Percentiles rank a stretch among this genome's conserved stretches.
phyloP scores from a whole-genome alignment of 2,329 filamentous ascomycete species.

The Verticillium zaregamsianum region DNA sequence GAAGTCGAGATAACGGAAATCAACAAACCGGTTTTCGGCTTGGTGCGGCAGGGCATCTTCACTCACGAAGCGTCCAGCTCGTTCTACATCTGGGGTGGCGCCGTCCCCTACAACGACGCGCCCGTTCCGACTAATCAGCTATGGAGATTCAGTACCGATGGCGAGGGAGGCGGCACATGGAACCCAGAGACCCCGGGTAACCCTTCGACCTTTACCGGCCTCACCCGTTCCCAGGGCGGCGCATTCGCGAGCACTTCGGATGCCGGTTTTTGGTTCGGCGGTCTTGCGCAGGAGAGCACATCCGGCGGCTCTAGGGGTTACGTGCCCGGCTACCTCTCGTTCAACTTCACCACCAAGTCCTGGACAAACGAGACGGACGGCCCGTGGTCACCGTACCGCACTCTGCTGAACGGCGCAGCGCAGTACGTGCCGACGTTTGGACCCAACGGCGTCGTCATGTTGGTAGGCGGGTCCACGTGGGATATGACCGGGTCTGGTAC shows the following conservation, averaged over 20 bases:
- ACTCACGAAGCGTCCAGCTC: conserved; percentile 19
- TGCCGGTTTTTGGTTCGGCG: conserved; percentile 27
- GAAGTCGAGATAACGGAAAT: conserved; percentile 23
- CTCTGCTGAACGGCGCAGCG: conserved; percentile 22
- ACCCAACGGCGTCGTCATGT: conserved; percentile 24
- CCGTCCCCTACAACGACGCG: conserved; percentile 11
- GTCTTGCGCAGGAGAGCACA: conserved; percentile 17
- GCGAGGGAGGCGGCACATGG: conserved; percentile 27
- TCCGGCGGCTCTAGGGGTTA: conserved; percentile 13
- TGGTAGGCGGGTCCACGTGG: conserved; percentile 24
- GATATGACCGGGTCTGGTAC: not conserved
- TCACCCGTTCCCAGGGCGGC: conserved; percentile 25
- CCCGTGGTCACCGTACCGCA: conserved; percentile 17
- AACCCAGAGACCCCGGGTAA: conserved; percentile 18
- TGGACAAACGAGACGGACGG: conserved; percentile 25
- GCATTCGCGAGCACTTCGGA: conserved; percentile 20
- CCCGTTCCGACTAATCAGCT: conserved; percentile 19
- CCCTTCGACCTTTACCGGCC: conserved; percentile 26
- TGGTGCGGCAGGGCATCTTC: conserved; percentile 27
- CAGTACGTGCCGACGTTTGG: conserved; percentile 26
- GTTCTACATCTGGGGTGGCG: conserved; percentile 31
- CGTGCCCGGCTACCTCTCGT: conserved; percentile 25
- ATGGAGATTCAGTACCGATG: conserved; percentile 27
- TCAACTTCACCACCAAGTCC: conserved; percentile 22
- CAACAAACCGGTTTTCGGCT: conserved; percentile 20